Base-by-base conservation (phyloP, 2,329 filamentous ascomycete species). In the Chaetomiaceae sp. region DNA sequence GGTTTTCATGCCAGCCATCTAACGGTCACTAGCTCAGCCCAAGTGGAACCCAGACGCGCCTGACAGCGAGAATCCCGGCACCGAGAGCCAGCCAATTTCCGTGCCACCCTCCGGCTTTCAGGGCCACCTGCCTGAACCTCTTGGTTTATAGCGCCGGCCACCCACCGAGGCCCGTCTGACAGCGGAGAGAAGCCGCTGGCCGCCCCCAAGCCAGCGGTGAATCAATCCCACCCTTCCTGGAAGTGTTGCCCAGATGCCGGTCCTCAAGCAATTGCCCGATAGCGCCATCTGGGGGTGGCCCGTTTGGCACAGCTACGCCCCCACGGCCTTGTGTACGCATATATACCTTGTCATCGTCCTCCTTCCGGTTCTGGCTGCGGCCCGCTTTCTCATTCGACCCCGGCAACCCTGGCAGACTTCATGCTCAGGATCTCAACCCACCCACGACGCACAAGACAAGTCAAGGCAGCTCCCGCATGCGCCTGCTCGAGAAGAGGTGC, bases 201-300 rank as follows among this genome's bases (percentile, higher is more conserved):
- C 45, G 35, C 38, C 53, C 53, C 49, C 51, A 32, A 48, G 42
- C 37, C 43, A 43, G 40, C 52, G 38, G 42, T 38, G 53, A 50
- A 51, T 47, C 45, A 44, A 41, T 29, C 33, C 19, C 49, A 36
- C 12, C 29, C 41, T 50, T 35, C 56, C 61, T 60, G 56, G 53
- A 64, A 10, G 32, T 30, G 17, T 39, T 27, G 51, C 52, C 62
- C 62, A 68, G 62, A 70, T 69, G 68, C 66, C 68, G 55, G 61
- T 59, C 58, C 55, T 67, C 56, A 61, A 63, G 57, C 57, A 59
- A 51, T 58, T 60, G 50, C 45, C 54, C 58, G 58, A 57, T 55
- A 58, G 61, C 56, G 54, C 60, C 51, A 58, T 55, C 43, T 56
- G 56, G 52, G 55, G 58, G 50, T 51, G 54, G 48, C 53, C 45